A percentile compares a stretch with the other conserved stretches of the same genome.
Evolutionary conservation across 495 filamentous ascomycete species (phyloP).

Genomic region (Lasiosphaeria ovina): DNA sequence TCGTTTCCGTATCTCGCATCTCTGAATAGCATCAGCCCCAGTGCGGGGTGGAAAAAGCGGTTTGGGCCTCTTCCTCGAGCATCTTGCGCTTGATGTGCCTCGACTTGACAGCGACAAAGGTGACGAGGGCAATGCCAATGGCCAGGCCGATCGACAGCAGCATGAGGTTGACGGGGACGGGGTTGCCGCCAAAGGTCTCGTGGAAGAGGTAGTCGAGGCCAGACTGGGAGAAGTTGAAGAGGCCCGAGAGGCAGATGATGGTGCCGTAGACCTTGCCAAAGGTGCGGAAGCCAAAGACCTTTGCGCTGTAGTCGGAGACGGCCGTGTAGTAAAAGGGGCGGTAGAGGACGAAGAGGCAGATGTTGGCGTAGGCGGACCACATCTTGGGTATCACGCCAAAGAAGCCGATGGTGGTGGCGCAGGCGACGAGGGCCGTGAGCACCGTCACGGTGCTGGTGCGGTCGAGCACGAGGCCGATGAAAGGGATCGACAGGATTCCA

Average conservation of each 20-base stretch:
- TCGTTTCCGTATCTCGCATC: no score
- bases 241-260: constrained; percentile 82
- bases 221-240: constrained; percentile 85
- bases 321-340: constrained; percentile 75
- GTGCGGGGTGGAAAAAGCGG: constrained; percentile 23
- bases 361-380: constrained; percentile 72
- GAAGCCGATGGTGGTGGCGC: constrained; percentile 74
- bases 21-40: constrained; percentile 7
- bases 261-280: constrained; percentile 97
- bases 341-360: constrained; percentile 77
- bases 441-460: constrained; percentile 70
- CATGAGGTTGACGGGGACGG: constrained; percentile 73
- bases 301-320: constrained; percentile 81
- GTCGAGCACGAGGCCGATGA: constrained; percentile 84
- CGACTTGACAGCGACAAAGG: constrained; percentile 50
- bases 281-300: constrained; percentile 93
- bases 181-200: constrained; percentile 65
- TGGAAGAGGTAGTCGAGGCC: constrained; percentile 81
- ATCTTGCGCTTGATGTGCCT: constrained; percentile 30
- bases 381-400: constrained; percentile 70
- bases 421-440: constrained; percentile 66
- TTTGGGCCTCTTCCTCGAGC: constrained; percentile 40
- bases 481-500: constrained; percentile 79
- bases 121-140: constrained; percentile 58
- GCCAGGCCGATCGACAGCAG: constrained; percentile 60